Percentiles rank a stretch among this genome's conserved stretches.
phyloP scores from a whole-genome alignment of 148 eudicot species.

The Fagopyrum homotropicum region DNA sequence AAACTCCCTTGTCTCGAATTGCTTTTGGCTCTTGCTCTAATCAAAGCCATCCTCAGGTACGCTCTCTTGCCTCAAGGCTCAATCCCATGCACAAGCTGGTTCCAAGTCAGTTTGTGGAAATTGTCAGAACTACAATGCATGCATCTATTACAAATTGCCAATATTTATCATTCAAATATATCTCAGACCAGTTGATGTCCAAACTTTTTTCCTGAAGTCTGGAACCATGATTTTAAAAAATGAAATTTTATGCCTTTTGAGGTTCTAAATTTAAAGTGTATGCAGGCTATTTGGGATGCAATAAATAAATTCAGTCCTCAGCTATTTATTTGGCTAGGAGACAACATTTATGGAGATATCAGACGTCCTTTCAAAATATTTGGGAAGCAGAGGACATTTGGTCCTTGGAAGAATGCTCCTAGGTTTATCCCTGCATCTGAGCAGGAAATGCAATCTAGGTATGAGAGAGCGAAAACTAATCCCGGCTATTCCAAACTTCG shows the following conservation, averaged over 20 bases:
- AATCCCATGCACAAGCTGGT: background rate
- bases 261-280: background rate
- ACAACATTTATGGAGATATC: constrained; percentile 66
- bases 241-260: background rate
- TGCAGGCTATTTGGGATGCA: constrained; percentile 60
- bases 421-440: constrained; percentile 54
- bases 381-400: constrained; percentile 62
- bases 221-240: background rate
- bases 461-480: constrained; percentile 37
- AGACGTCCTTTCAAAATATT: constrained; percentile 43
- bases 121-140: background rate
- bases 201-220: background rate
- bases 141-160: background rate
- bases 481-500: constrained; percentile 40
- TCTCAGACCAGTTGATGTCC: background rate
- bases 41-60: constrained; percentile 54
- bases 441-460: constrained; percentile 49
- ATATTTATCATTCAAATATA: background rate
- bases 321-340: constrained; percentile 68
- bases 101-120: background rate
- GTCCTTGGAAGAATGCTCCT: constrained; percentile 67
- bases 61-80: background rate
- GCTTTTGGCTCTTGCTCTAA: constrained; percentile 73
- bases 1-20: constrained; percentile 33
- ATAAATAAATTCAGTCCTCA: constrained; percentile 44